Conservation (phyloP, 208 protist genomes). For the Lotmaria passim region DNA sequence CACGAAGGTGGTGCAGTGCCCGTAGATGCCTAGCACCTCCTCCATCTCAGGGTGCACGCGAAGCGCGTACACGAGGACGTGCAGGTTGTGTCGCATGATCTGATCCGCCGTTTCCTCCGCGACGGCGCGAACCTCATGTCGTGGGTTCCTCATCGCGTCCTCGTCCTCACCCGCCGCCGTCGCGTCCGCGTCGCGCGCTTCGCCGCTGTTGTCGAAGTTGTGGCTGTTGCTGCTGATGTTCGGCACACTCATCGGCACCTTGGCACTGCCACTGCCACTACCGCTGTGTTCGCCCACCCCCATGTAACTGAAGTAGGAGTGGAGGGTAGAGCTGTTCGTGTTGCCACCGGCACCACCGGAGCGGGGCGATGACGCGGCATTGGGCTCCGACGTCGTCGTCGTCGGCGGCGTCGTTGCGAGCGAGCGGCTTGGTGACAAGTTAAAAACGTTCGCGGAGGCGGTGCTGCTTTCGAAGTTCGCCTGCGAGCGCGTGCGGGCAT, state of each 20-base stretch:
- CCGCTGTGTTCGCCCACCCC: not conserved
- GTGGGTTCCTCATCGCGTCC: not conserved
- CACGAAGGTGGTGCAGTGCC: conserved; percentile 66
- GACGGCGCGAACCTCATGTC: not conserved
- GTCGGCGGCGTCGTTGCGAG: not conserved
- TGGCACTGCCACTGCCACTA: not conserved
- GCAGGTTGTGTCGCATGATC: conserved; percentile 35
- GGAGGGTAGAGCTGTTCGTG: conserved; percentile 8
- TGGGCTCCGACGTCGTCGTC: not conserved
- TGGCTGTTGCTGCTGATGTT: not conserved
- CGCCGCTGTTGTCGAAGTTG: not conserved
- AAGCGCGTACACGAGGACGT: conserved; percentile 64
- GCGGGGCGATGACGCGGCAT: not conserved
- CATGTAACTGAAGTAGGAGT: not conserved
- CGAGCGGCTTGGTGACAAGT: conserved; percentile 9
- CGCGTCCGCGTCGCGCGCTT: no score
- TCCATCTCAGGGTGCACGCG: conserved; percentile 46
- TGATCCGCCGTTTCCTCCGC: conserved; percentile 18
- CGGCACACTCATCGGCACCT: conserved; percentile 1
- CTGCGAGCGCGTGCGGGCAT: conserved; percentile 7
- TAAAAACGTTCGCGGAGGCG: not conserved
- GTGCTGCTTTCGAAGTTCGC: conserved; percentile 6
- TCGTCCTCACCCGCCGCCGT: not conserved
- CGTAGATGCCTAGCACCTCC: conserved; percentile 44
- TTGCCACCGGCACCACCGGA: not conserved